Base-by-base conservation (phyloP, 2,329 filamentous ascomycete genomes). In the Trichoderma breve region DNA sequence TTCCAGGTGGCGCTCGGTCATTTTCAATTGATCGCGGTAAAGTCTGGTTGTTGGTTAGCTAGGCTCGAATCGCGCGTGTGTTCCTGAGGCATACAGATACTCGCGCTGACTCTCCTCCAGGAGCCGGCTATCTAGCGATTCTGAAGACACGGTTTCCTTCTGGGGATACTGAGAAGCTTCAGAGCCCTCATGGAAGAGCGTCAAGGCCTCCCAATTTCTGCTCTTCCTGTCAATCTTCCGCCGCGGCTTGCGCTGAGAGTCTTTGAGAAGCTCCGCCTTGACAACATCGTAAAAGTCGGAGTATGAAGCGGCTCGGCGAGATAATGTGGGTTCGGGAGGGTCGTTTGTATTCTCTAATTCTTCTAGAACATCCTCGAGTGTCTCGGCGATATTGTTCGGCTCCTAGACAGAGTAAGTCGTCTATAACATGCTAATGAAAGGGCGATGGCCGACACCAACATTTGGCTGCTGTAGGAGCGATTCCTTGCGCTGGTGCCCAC, bases 21-120 rank as follows among this genome's bases (percentile, higher is more conserved):
- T 86, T 70, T 90, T 87, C 15, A 97, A 87, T 82, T 97, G 94
- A 77, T 96, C 92, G 74, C 90, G 89, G 80, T 96, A 98, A 32
- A 92, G 84, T 76, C 91, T 93, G 30, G 39, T 74, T 21, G 18
- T 14, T 15, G 55, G 76, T 84, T 74, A 83, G 80, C 76, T 71
- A 26, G 24, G 18, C 14, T 36, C 34, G n/a, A 57, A 21, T 14
- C 7, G 32, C 14, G 15, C 2, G 26, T 39, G 61, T 18, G 8
- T 7, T 9, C 28, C 8, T 12, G 7, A 60, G 14, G n/a, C 90
- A 76, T 87, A 95, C 90, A 92, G 85, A 80, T 97, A 97, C 79
- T 95, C 90, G 75, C 93, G 90, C 80, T 97, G 93, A 79, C 93
- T 96, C 68, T 93, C 90, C 77, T 95, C 89, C 34, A 97, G 84